Evolutionary conservation across 139 green algal species (phyloP).

Genomic region (Microglena sp.): DNA sequence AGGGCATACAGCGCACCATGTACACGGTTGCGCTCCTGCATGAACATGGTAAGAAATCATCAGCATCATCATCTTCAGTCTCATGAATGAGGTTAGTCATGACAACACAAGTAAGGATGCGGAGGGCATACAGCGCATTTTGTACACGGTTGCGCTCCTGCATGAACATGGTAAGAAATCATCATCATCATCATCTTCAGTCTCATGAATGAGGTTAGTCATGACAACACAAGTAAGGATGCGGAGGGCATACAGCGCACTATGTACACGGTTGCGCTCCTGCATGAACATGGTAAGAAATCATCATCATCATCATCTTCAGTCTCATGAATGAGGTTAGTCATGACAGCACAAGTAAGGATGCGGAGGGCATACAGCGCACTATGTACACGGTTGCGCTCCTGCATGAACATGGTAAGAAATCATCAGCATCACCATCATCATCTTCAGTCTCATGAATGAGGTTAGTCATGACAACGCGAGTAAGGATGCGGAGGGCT

Average conservation of each 20-base stretch:
- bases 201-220: no score
- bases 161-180: background rate
- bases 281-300: background rate
- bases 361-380: conserved; percentile 71
- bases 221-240: background rate
- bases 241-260: background rate
- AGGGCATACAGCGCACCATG: background rate
- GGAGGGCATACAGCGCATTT: background rate
- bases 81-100: no score
- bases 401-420: conserved; percentile 23
- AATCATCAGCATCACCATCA: background rate
- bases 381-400: conserved; percentile 65
- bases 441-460: no score
- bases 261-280: background rate
- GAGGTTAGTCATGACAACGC: no score
- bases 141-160: background rate
- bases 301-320: background rate
- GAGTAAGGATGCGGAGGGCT: conserved; percentile 70
- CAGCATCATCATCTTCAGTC: background rate
- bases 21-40: background rate
- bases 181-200: background rate
- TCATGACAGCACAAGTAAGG: no score
- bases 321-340: no score
- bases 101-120: no score
- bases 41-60: background rate